Conservation (phyloP, 306 rosid genomes). For the Oxytropis ochrocephala region DNA sequence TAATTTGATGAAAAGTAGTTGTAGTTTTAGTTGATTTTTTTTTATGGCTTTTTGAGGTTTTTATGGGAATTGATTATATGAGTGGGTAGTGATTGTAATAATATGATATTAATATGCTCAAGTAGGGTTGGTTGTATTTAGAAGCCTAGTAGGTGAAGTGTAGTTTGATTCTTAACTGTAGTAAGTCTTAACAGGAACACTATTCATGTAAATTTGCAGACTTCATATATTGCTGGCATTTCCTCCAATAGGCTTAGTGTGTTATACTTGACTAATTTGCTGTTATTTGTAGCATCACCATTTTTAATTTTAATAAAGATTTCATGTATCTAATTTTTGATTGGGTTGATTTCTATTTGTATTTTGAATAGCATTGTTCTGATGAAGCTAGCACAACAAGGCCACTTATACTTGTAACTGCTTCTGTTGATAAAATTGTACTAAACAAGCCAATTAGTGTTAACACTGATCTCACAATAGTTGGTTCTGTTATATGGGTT, state of each 20-base stretch:
- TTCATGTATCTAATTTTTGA: neutral
- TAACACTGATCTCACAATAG: constrained; percentile 63
- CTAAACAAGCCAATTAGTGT: constrained; percentile 86
- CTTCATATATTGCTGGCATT: neutral
- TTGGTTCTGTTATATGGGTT: constrained; percentile 93
- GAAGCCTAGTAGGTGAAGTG: neutral
- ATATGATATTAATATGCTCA: neutral
- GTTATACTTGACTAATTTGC: neutral
- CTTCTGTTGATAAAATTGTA: constrained; percentile 90
- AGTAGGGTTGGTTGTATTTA: neutral
- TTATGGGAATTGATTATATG: neutral
- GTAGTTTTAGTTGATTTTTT: neutral
- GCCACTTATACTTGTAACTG: constrained; percentile 85
- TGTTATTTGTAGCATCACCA: neutral
- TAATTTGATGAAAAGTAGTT: neutral
- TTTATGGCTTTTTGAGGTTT: neutral
- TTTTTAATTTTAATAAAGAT: neutral
- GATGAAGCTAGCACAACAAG: constrained; percentile 75
- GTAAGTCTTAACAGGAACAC: neutral
- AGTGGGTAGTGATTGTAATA: neutral
- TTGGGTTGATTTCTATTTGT: constrained; percentile 2
- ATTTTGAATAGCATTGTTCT: constrained; percentile 66
- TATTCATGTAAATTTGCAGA: constrained; percentile 2
- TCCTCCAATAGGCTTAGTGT: neutral
- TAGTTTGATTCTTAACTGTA: constrained; percentile 1